Evolutionary conservation across 768 basidiomycete genomes (phyloP).

Genomic region (Hericium erinaceus): DNA sequence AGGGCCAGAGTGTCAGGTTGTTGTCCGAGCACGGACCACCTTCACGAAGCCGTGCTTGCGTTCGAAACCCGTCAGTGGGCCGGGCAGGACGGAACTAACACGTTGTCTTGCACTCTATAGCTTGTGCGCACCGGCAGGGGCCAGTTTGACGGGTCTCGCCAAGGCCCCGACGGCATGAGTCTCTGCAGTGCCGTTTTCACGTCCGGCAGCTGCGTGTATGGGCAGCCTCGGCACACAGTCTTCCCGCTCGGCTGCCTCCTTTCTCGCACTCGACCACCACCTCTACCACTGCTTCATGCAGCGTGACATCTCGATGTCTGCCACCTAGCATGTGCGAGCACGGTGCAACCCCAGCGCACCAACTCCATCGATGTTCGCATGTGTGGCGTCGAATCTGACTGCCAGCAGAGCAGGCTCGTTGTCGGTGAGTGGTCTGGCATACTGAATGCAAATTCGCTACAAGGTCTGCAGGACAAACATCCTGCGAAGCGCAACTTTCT

Average conservation of each 20-base stretch:
- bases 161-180: too few species aligned
- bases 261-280: conserved; percentile 70
- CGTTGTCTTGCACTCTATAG: too few species aligned
- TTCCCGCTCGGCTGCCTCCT: not conserved
- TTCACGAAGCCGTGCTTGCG: too few species aligned
- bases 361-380: conserved; percentile 31
- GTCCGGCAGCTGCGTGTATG: conserved; percentile 23
- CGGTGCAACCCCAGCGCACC: conserved; percentile 33
- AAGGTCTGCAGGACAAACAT: conserved; percentile 33
- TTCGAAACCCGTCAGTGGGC: too few species aligned
- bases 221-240: not conserved
- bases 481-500: conserved; percentile 35
- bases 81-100: too few species aligned
- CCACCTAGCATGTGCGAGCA: conserved; percentile 41
- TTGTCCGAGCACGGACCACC: too few species aligned
- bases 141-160: too few species aligned
- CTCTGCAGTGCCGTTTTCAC: too few species aligned
- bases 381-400: conserved; percentile 25
- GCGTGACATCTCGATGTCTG: conserved; percentile 44
- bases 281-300: conserved; percentile 74
- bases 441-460: conserved; percentile 54
- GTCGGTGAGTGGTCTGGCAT: conserved; percentile 78
- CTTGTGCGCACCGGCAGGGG: too few species aligned
- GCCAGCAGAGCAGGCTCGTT: conserved; percentile 44
- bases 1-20: too few species aligned